These are phyloP conservation scores for Suhomyces sp. DNA, from an alignment of 805 yeast species.

Conservation along the genomic window DNA sequence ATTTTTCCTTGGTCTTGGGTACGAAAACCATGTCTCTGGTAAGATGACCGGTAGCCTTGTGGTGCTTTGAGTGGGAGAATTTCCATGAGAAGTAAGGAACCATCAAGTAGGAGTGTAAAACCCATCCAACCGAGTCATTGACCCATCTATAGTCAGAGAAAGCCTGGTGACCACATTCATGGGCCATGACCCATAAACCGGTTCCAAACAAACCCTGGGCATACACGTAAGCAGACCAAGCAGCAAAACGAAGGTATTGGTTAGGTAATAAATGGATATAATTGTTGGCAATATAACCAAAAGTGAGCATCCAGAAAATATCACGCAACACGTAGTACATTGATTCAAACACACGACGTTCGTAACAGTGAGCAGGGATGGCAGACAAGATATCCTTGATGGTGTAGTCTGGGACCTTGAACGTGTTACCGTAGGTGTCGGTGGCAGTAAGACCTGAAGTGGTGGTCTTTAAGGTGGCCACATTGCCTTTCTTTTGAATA, in stretches of 20 bases:
- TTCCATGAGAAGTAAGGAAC: conserved; percentile 68
- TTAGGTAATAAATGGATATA: conserved; percentile 34
- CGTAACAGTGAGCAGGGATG: conserved; percentile 61
- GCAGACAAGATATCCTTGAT: conserved; percentile 57
- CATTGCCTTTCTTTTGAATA: conserved; percentile 13
- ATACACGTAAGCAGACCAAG: conserved; percentile 42
- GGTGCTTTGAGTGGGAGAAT: conserved; percentile 59
- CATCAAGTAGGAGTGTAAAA: conserved; percentile 53
- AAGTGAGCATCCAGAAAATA: conserved; percentile 41
- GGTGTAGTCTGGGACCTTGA: conserved; percentile 61
- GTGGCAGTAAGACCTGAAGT: conserved; percentile 34
- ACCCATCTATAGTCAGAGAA: conserved; percentile 53
- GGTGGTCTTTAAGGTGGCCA: conserved; percentile 12
- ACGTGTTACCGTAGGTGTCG: conserved; percentile 53
- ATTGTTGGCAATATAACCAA: conserved; percentile 44
- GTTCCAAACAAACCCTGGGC: conserved; percentile 50
- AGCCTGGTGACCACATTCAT: conserved; percentile 66
- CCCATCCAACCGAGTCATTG: conserved; percentile 61
- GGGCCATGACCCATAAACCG: conserved; percentile 63
- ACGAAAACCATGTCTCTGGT: conserved; percentile 60
- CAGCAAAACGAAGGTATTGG: conserved; percentile 32
- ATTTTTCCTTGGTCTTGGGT: conserved; percentile 53
- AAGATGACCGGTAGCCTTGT: conserved; percentile 62
- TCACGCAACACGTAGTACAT: conserved; percentile 55
- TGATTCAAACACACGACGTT: conserved; percentile 50